Percentiles rank a stretch among this genome's conserved stretches.
These are phyloP conservation scores for Tetrapyrgos nigripes DNA, from an alignment of 1,284 basidiomycete genomes.

Conservation along the genomic window DNA sequence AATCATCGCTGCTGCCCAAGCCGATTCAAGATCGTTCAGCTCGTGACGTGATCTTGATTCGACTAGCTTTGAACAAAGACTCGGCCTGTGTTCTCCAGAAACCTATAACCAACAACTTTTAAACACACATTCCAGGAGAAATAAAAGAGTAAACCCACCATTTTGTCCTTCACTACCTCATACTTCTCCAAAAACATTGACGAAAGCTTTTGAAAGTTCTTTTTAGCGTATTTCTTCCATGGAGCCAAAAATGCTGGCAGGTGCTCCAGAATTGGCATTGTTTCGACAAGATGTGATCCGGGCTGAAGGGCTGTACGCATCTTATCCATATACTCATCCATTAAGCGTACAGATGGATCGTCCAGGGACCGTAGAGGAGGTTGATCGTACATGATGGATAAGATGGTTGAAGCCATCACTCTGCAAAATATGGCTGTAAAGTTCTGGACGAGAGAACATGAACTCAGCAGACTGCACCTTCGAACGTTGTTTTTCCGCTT, in stretches of 20 bases:
- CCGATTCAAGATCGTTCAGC: conserved; percentile 1
- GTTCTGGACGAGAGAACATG: neutral
- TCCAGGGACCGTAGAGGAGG: neutral
- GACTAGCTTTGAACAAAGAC: conserved; percentile 4
- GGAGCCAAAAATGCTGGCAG: conserved; percentile 1
- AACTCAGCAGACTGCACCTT: neutral
- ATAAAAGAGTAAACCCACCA: neutral
- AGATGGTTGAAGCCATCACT: neutral
- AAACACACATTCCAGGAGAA: neutral
- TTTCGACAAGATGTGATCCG: conserved; percentile 10
- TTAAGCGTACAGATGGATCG: neutral
- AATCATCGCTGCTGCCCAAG: conserved; percentile 5
- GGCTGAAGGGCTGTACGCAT: conserved; percentile 3
- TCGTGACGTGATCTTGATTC: neutral
- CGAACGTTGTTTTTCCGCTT: neutral
- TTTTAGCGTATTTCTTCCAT: conserved; percentile 11
- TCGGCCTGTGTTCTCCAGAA: conserved; percentile 1
- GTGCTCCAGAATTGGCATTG: conserved; percentile 10
- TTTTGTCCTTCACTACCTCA: neutral
- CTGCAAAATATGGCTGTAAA: neutral
- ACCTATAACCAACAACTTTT: neutral
- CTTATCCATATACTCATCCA: conserved; percentile 2
- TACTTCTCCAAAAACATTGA: conserved; percentile 1
- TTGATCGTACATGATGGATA: neutral
- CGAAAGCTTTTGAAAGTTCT: neutral